Evolutionary conservation across 495 filamentous ascomycete genomes (phyloP).

Genomic region (Acidiella bohemica): DNA sequence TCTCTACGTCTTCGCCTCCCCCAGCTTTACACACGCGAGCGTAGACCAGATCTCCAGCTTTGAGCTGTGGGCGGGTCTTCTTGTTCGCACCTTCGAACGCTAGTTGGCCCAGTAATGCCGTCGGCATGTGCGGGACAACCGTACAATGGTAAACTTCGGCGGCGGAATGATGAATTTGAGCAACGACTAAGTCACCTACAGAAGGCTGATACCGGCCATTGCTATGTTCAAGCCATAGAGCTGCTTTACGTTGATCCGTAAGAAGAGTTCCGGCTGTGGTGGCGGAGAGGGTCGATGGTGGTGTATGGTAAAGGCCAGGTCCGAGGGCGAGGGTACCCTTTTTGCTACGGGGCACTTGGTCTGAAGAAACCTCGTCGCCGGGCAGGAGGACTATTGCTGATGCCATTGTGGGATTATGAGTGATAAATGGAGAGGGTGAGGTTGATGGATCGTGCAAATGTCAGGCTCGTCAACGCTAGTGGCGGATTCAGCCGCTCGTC

Average conservation of each 20-base stretch:
- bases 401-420: slow-evolving; percentile 29
- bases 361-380: slow-evolving; percentile 55
- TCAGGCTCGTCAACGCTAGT: no score
- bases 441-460: no score
- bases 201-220: slow-evolving; percentile 63
- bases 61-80: slow-evolving; percentile 74
- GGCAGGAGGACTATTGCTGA: slow-evolving; percentile 55
- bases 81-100: slow-evolving; percentile 84
- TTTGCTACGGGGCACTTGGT: slow-evolving; percentile 45
- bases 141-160: slow-evolving; percentile 63
- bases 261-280: slow-evolving; percentile 68
- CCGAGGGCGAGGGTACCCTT: slow-evolving; percentile 66
- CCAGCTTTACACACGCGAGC: slow-evolving; percentile 63
- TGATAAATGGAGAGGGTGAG: not conserved
- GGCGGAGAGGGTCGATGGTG: slow-evolving; percentile 54
- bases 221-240: slow-evolving; percentile 61
- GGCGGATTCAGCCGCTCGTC: no score
- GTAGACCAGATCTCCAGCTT: slow-evolving; percentile 66
- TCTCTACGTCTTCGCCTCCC: slow-evolving; percentile 72
- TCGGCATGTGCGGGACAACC: slow-evolving; percentile 54
- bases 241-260: slow-evolving; percentile 63
- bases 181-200: slow-evolving; percentile 69
- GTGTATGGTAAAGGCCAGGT: slow-evolving; percentile 65
- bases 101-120: slow-evolving; percentile 68
- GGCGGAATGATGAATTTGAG: slow-evolving; percentile 60